Evolutionary conservation across 257 asterid species (phyloP).

Genomic region (Pogostemon cablin): DNA sequence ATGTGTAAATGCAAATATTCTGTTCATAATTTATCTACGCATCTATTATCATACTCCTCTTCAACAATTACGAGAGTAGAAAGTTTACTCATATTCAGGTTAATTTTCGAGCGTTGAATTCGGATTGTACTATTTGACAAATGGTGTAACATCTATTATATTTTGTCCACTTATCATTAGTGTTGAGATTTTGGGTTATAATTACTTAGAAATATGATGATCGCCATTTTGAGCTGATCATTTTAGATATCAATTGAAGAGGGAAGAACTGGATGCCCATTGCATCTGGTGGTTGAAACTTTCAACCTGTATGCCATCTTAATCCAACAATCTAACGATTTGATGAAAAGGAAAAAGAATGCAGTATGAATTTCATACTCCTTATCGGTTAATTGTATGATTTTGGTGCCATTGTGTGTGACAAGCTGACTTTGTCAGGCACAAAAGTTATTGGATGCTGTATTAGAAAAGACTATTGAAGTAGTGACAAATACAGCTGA

Average conservation of each 20-base stretch:
- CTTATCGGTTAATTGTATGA: neutral
- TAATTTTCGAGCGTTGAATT: too few species aligned
- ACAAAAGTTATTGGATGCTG: constrained; percentile 54
- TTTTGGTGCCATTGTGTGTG: neutral
- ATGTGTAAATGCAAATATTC: too few species aligned
- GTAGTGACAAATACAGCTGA: constrained; percentile 43
- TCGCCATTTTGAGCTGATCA: neutral
- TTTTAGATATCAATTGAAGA: neutral
- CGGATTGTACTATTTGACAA: too few species aligned
- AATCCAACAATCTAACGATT: neutral
- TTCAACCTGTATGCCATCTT: too few species aligned
- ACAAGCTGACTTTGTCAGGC: constrained; percentile 51
- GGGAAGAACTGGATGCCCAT: neutral
- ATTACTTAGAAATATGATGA: too few species aligned
- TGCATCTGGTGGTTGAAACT: neutral
- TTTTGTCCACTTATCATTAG: too few species aligned
- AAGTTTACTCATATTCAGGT: too few species aligned
- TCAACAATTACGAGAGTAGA: too few species aligned
- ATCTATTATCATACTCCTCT: too few species aligned
- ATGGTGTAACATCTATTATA: too few species aligned
- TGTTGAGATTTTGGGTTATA: too few species aligned
- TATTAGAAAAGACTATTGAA: constrained; percentile 63
- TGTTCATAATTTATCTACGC: too few species aligned
- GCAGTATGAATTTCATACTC: constrained; percentile 15
- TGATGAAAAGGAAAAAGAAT: constrained; percentile 10